Evolutionary conservation across 2,329 filamentous ascomycete species (phyloP), one percentile per base, ranked within the genome.

Genomic region (Ophiocordyceps unilateralis): DNA sequence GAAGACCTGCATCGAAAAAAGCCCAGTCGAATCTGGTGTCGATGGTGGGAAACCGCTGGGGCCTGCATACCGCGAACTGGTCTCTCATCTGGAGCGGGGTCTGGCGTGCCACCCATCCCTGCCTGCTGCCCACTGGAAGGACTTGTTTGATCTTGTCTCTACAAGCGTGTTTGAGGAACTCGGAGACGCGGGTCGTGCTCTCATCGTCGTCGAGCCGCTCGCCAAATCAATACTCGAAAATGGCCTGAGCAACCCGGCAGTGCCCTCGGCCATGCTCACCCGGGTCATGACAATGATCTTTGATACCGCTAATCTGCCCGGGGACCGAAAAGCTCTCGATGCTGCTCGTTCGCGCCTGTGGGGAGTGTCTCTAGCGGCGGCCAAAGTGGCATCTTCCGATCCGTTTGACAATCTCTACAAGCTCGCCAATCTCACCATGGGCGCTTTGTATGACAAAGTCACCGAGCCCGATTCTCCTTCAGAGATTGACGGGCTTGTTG

Each of bases 141-240:
- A 65, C 0, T 62, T 89, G 1, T 75, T 84, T 42, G 62, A 70
- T 9, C 58, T 66, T 1, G 61, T 84, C 9, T 63, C 72, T 3
- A 59, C 67, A 9, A 71, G 74, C 42, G 72, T 80, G 7, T 69
- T 66, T 17, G 62, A 68, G 12, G 77, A 85, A 48, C 72, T 73
- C 42, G 83, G 84, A 3, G 77, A 85, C 47, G 72, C 74, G 15
- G 79, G 76, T 6, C 69, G 79, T 36, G 73, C 78, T 5, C 65
- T 83, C 41, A 71, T 74, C 21, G 68, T 86, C 1, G 65, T 88
- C 34, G 85, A 93, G 47, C 81, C 81, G 1, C 53, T 91, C 4
- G 74, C 83, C 0, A 78, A 74, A 49, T 53, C 59, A 1, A 49
- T 81, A 5, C 51, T 65, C 32, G 66, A 68, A 43, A 60, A 42